Conservation (phyloP, 2,329 filamentous ascomycete genomes). For the Ilyonectria robusta region DNA sequence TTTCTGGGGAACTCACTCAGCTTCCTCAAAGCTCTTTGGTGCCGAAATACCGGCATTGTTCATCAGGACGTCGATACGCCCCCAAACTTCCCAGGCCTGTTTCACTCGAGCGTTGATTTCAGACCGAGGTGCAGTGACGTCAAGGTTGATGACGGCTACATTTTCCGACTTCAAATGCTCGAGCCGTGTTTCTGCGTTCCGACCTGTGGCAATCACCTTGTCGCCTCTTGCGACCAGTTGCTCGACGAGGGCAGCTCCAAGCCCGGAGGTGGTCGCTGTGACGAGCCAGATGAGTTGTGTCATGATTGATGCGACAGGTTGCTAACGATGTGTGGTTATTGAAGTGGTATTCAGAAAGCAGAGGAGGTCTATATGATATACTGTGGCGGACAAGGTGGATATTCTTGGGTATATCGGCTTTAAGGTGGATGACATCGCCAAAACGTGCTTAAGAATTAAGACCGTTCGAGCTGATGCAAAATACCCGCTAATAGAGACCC, state of each 20-base stretch:
- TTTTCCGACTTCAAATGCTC: conserved; percentile 43
- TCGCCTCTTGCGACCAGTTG: conserved; percentile 47
- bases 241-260: conserved; percentile 45
- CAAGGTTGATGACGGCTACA: conserved; percentile 49
- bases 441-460: too few species aligned
- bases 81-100: conserved; percentile 50
- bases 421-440: too few species aligned
- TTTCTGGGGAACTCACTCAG: conserved; percentile 43
- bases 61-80: conserved; percentile 51
- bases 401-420: too few species aligned
- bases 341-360: too few species aligned
- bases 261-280: conserved; percentile 52
- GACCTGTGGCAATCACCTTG: conserved; percentile 50
- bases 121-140: conserved; percentile 43
- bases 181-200: conserved; percentile 46
- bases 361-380: too few species aligned
- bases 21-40: conserved; percentile 49
- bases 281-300: conserved; percentile 51
- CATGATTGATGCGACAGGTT: background rate
- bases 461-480: too few species aligned
- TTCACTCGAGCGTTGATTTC: conserved; percentile 40
- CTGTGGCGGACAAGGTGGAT: too few species aligned
- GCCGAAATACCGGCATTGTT: conserved; percentile 53
- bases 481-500: too few species aligned
- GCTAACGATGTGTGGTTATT: too few species aligned